These are phyloP conservation scores for Penicillium tannophilum DNA, from an alignment of 495 filamentous ascomycete species.

Conservation along the genomic window DNA sequence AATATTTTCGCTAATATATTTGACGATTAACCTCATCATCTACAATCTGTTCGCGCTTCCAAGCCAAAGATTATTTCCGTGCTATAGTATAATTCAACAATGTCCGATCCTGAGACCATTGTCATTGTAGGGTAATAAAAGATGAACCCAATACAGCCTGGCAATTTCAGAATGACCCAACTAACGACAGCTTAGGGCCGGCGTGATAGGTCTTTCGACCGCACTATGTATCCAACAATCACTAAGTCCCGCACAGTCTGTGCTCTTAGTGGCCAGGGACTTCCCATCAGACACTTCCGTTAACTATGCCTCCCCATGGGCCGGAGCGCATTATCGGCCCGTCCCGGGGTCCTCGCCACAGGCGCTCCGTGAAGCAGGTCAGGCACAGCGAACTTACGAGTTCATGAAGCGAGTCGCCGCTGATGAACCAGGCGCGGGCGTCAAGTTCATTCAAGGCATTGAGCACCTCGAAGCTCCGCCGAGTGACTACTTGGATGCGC, in stretches of 20 bases:
- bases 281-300: conserved; percentile 55
- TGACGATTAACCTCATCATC: neutral
- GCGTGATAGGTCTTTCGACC: conserved; percentile 58
- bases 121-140: conserved; percentile 48
- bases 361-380: conserved; percentile 46
- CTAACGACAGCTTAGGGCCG: conserved; percentile 47
- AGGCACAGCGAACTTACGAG: conserved; percentile 53
- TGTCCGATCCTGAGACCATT: conserved; percentile 39
- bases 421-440: conserved; percentile 50
- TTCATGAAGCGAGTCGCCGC: conserved; percentile 47
- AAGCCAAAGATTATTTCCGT: neutral
- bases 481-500: conserved; percentile 41
- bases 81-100: conserved; percentile 5
- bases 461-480: conserved; percentile 61
- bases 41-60: neutral
- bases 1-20: neutral
- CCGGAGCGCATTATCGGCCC: conserved; percentile 63
- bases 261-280: conserved; percentile 59
- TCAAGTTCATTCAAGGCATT: conserved; percentile 54
- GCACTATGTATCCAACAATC: conserved; percentile 52
- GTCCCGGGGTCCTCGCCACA: conserved; percentile 49
- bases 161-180: neutral
- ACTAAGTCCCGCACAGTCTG: conserved; percentile 34
- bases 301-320: conserved; percentile 68
- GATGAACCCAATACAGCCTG: neutral